Evolutionary conservation across 495 filamentous ascomycete genomes (phyloP).

Genomic region (Aspergillus hancockii): DNA sequence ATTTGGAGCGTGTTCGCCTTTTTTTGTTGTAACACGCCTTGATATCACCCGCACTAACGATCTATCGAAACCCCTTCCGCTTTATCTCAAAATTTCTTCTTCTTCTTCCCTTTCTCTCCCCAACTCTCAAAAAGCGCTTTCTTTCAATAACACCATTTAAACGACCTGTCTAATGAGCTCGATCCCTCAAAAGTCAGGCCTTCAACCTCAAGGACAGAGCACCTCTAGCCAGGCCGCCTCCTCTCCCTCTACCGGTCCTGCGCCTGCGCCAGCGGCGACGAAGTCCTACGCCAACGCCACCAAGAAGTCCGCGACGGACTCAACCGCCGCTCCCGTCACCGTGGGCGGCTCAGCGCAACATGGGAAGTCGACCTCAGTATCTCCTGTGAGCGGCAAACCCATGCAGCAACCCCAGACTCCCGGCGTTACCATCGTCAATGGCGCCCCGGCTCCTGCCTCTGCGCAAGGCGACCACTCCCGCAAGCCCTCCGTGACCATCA

Average conservation of each 20-base stretch:
- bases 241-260: conserved; percentile 52
- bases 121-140: conserved; percentile 11
- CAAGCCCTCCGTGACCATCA: conserved; percentile 87
- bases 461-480: conserved; percentile 72
- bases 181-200: conserved; percentile 50
- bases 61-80: neutral
- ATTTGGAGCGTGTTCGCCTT: conserved; percentile 27
- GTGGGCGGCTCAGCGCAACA: conserved; percentile 74
- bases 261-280: conserved; percentile 57
- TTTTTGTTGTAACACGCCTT: conserved; percentile 23
- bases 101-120: conserved; percentile 10
- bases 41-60: conserved; percentile 33
- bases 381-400: conserved; percentile 82
- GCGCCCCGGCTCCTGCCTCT: conserved; percentile 57
- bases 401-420: conserved; percentile 54
- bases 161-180: conserved; percentile 53
- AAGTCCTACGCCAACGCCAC: conserved; percentile 71
- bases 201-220: conserved; percentile 57
- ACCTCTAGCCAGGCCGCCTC: conserved; percentile 47
- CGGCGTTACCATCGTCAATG: conserved; percentile 70
- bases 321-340: conserved; percentile 61
- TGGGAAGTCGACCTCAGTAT: conserved; percentile 77
- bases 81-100: conserved; percentile 10
- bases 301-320: conserved; percentile 80
- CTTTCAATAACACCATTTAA: conserved; percentile 1